A percentile compares a stretch with the other conserved stretches of the same genome.
Evolutionary conservation across 345 rosid genomes (phyloP).

Genomic region (Psidium friedrichsthalianum): DNA sequence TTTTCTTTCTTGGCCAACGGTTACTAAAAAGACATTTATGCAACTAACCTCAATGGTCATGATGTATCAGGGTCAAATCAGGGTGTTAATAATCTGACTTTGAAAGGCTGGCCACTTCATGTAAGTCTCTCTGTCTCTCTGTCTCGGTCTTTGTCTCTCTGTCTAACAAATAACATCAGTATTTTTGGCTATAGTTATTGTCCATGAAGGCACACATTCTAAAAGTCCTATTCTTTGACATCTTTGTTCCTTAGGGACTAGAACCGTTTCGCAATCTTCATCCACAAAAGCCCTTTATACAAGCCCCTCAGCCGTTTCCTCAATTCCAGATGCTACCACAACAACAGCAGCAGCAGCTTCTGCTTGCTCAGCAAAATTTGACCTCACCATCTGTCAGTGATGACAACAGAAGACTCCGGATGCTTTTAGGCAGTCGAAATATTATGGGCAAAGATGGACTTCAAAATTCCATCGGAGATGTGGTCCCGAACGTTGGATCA

Average conservation of each 20-base stretch:
- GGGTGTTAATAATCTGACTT: constrained; percentile 73
- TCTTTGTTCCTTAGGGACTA: constrained; percentile 36
- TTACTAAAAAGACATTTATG: neutral
- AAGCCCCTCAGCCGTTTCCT: constrained; percentile 79
- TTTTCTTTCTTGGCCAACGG: neutral
- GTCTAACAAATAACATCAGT: neutral
- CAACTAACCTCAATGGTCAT: neutral
- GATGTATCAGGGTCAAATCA: constrained; percentile 74
- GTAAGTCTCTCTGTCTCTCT: constrained; percentile 25
- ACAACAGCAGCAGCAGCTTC: constrained; percentile 92
- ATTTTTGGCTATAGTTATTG: neutral
- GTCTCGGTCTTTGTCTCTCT: neutral
- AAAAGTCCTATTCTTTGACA: constrained; percentile 1
- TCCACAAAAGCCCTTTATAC: constrained; percentile 81
- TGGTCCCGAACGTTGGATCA: constrained; percentile 55
- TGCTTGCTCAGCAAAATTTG: constrained; percentile 82
- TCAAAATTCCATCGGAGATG: constrained; percentile 58
- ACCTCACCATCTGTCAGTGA: constrained; percentile 71
- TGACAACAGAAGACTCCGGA: constrained; percentile 65
- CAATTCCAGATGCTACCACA: constrained; percentile 86
- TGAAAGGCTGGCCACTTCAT: constrained; percentile 94
- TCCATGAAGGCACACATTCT: neutral
- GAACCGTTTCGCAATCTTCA: constrained; percentile 70
- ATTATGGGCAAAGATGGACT: constrained; percentile 73
- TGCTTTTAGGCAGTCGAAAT: constrained; percentile 58